Base-by-base conservation (phyloP, 2,329 filamentous ascomycete genomes). In the Alternaria consortialis region DNA sequence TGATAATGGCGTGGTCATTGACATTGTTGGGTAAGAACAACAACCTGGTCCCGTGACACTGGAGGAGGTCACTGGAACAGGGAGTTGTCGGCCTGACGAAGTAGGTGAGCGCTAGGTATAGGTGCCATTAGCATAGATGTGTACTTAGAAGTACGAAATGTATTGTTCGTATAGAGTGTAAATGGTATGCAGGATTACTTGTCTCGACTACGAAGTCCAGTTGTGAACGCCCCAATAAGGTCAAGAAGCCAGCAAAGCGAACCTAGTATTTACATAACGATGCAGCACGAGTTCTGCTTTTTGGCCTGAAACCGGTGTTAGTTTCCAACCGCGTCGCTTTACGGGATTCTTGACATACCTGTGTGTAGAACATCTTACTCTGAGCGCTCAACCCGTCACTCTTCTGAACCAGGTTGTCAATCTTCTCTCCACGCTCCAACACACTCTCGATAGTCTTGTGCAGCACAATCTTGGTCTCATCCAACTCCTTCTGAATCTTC, bases 351-450 rank as follows among this genome's bases (percentile, higher is more conserved):
- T 20, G 20, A 82, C 85, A 72, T 80, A 90, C 90, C 80, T 87
- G 85, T 42, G 86, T 93, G 80, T 98, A 98, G 80, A 99, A 99
- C 91, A 96, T 94, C 86, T 97, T 98, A 83, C 93, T 97, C 84
- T 95, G 91, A 51, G 88, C 87, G 80, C 92, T 97, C 74, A 99
- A 81, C 12, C 90, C 92, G 72, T 97, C 93, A 74, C 92, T 97
- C 88, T 98, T 98, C 66, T 90, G 90, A 46, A 98, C 94, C 71
- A 99, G 82, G 72, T 91, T 92, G 76, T 98, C 94, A 70, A 99
- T 93, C 86, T 97, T 98, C 87, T 98, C 94, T 42, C 94, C 95
- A 64, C 95, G 87, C 84, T 97, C 90, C 74, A 97, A 80, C 48
- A 90, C 89, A 74, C 88, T 91, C 83, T 97, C 91, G 73, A 97